Base-by-base conservation (phyloP, 192 early-diverging fungal species). In the Coemansia sp. region DNA sequence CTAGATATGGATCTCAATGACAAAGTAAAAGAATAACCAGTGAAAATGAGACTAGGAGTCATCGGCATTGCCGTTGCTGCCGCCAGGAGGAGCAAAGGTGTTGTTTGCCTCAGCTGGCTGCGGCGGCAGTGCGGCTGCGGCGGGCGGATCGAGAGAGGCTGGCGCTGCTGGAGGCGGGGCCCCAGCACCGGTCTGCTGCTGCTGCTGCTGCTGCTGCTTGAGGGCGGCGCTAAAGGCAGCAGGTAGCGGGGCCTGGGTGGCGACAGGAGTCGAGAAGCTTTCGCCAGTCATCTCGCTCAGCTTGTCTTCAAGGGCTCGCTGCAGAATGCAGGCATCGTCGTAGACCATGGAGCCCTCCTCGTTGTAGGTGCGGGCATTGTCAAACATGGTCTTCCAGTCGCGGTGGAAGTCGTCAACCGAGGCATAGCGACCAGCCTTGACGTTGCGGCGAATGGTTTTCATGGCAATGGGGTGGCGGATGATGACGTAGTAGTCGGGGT, bases 351-450 rank as follows among this genome's bases (percentile, higher is more conserved):
- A 92, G 9, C 85, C 89, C 47, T 92, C 87, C 63, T 87, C 76
- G 59, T 98, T 98, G 67, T 90, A 98, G 4, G 77, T 87, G 60
- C 82, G 81, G 6, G 96, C 96, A 50, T 98, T 98, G 62, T 86
- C 53, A 47, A 90, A 92, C 87, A 98, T 91, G 17, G 87, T 72
- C 46, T 80, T 58, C 53, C 90, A 89, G 64, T 98, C 96, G 14
- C 80, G 73, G 38, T 76, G 69, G 64, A 93, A 94, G 51, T 82
- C 76, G 3, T 56, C 29, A 3, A 82, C 51, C 13, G 64, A 58
- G 28, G 77, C 67, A 65, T 98, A 98, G 47, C 78, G 66, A 31
- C 76, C 60, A 10, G 66, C 80, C 48, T 81, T 80, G 53, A 94
- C 82, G 16, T 84, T 78, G 46, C 78, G 72, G 47, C 84, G 73